Conservation (phyloP, 2,329 filamentous ascomycete species). For the Rhynchosporium agropyri region DNA sequence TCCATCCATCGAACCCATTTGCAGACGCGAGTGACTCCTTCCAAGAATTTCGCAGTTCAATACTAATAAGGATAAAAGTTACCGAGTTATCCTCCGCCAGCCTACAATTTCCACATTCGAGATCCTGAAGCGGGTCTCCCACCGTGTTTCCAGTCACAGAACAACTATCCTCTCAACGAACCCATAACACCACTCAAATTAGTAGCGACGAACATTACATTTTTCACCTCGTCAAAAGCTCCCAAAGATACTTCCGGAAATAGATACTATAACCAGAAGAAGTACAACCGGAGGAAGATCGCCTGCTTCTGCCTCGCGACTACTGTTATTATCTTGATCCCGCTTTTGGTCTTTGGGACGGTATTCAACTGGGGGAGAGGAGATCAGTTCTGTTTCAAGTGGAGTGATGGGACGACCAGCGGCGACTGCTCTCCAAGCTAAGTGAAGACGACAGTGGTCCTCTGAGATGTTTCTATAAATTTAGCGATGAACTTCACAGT, state of each 20-base stretch:
- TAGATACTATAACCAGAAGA: constrained; percentile 16
- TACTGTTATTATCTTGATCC: constrained; percentile 17
- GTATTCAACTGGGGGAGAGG: constrained; percentile 26
- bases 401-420: constrained; percentile 23
- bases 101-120: constrained; percentile 21
- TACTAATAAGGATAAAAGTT: neutral
- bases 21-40: constrained; percentile 11
- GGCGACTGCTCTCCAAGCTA: constrained; percentile 17
- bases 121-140: constrained; percentile 8
- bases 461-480: too few species aligned
- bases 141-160: neutral
- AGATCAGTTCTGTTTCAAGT: constrained; percentile 21
- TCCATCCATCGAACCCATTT: constrained; percentile 15
- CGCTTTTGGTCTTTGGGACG: constrained; percentile 18
- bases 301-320: constrained; percentile 19
- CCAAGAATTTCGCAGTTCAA: neutral
- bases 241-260: neutral
- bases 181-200: constrained; percentile 7
- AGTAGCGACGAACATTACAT: constrained; percentile 9
- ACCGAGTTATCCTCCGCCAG: constrained; percentile 8
- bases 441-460: too few species aligned
- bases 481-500: constrained; percentile 11
- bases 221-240: neutral
- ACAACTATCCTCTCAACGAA: constrained; percentile 15
- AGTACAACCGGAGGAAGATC: constrained; percentile 15